phyloP scores from a whole-genome alignment of 805 yeast species.

The Citeromyces nyonsensis region DNA sequence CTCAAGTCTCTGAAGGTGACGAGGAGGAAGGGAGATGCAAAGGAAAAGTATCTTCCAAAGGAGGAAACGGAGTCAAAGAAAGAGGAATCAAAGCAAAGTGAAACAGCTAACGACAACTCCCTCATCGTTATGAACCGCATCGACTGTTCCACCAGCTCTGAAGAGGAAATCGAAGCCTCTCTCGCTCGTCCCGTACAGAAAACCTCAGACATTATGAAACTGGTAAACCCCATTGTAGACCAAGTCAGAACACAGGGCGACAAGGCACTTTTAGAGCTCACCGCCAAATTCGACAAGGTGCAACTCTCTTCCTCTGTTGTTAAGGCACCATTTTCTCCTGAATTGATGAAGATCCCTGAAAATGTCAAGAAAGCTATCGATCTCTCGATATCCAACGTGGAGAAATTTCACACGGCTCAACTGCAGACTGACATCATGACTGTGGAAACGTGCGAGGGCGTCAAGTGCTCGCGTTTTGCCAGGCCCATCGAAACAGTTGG shows the following conservation, averaged over 20 bases:
- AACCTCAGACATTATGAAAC: constrained; percentile 81
- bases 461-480: constrained; percentile 84
- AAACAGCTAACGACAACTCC: constrained; percentile 11
- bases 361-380: constrained; percentile 83
- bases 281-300: constrained; percentile 87
- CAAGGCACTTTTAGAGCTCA: constrained; percentile 72
- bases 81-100: constrained; percentile 6
- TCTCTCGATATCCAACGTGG: constrained; percentile 76
- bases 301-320: constrained; percentile 56
- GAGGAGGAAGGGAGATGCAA: constrained; percentile 93
- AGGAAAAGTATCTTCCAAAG: constrained; percentile 46
- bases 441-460: constrained; percentile 93
- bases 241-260: constrained; percentile 72
- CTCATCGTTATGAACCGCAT: constrained; percentile 35
- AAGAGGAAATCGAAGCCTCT: constrained; percentile 37
- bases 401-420: constrained; percentile 90
- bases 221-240: constrained; percentile 82
- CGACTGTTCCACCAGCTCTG: constrained; percentile 21
- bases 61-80: constrained; percentile 4
- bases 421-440: constrained; percentile 53
- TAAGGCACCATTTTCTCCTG: constrained; percentile 75
- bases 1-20: constrained; percentile 75
- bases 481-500: constrained; percentile 93
- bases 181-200: constrained; percentile 91
- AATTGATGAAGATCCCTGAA: constrained; percentile 57